Evolutionary conservation across 805 yeast species (phyloP).

Genomic region (Scheffersomyces stipitis): DNA sequence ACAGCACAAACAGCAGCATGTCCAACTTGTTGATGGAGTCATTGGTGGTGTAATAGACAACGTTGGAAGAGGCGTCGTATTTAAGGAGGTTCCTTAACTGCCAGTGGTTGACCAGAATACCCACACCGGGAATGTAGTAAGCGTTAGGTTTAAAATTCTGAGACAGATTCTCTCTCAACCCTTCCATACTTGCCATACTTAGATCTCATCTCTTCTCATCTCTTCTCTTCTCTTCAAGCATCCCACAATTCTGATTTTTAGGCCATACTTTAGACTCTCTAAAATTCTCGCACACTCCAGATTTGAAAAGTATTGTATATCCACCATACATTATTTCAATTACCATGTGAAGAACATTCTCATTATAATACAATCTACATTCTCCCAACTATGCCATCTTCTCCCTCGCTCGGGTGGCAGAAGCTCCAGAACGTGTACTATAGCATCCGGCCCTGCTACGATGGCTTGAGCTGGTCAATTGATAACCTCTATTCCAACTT

Average conservation of each 20-base stretch:
- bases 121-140: conserved; percentile 31
- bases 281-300: too few relatives aligned
- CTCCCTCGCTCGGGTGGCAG: conserved; percentile 70
- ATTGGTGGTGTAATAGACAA: conserved; percentile 58
- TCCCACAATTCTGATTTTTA: too few relatives aligned
- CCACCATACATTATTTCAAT: too few relatives aligned
- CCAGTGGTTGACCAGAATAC: conserved; percentile 58
- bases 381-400: conserved; percentile 19
- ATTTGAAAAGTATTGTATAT: too few relatives aligned
- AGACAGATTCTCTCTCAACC: too few relatives aligned
- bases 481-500: conserved; percentile 38
- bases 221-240: too few relatives aligned
- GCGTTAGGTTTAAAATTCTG: conserved; percentile 38
- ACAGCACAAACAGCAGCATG: conserved; percentile 1
- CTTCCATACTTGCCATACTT: too few relatives aligned
- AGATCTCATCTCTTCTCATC: too few relatives aligned
- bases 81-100: conserved; percentile 76
- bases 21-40: conserved; percentile 42
- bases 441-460: conserved; percentile 57
- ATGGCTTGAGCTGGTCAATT: conserved; percentile 49
- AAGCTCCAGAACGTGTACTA: conserved; percentile 70
- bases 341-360: too few relatives aligned
- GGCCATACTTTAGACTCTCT: too few relatives aligned
- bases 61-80: conserved; percentile 41
- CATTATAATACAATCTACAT: too few relatives aligned